These are phyloP conservation scores for Epichloe brachyelytri DNA, from an alignment of 2,329 filamentous ascomycete species.

Conservation along the genomic window DNA sequence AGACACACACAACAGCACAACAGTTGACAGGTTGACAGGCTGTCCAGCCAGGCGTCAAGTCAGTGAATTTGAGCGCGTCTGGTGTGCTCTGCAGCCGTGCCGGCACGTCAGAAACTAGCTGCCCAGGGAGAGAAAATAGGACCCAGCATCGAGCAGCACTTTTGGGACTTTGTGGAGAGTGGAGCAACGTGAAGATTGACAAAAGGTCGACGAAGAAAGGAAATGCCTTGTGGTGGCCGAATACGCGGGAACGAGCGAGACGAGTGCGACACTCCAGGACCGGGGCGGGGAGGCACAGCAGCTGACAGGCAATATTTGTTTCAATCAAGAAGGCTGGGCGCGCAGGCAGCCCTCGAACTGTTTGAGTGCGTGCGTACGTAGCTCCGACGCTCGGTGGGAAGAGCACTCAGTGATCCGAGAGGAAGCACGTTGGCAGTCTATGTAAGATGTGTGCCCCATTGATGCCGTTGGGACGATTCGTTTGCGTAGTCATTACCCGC, in stretches of 20 bases:
- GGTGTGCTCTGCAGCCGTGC: too few relatives aligned
- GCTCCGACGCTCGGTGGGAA: background rate
- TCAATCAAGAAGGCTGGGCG: too few relatives aligned
- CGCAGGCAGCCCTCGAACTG: background rate
- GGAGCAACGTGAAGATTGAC: too few relatives aligned
- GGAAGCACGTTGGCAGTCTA: background rate
- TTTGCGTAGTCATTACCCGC: background rate
- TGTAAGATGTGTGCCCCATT: background rate
- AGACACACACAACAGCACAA: background rate
- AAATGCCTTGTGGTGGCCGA: background rate
- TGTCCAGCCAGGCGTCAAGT: background rate
- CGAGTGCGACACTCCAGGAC: background rate
- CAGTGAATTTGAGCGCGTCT: background rate
- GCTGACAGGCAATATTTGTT: background rate
- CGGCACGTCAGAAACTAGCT: constrained; percentile 1
- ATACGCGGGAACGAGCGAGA: background rate
- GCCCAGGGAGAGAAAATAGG: constrained; percentile 1
- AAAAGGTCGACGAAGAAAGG: too few relatives aligned
- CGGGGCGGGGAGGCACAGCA: background rate
- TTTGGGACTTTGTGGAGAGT: too few relatives aligned
- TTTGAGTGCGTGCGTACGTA: background rate
- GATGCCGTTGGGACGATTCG: background rate
- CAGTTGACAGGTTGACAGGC: background rate
- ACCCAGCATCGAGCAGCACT: constrained; percentile 2
- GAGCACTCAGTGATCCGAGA: background rate